Base-by-base conservation (phyloP, 2,329 filamentous ascomycete genomes). In the Xylaria polymorpha region DNA sequence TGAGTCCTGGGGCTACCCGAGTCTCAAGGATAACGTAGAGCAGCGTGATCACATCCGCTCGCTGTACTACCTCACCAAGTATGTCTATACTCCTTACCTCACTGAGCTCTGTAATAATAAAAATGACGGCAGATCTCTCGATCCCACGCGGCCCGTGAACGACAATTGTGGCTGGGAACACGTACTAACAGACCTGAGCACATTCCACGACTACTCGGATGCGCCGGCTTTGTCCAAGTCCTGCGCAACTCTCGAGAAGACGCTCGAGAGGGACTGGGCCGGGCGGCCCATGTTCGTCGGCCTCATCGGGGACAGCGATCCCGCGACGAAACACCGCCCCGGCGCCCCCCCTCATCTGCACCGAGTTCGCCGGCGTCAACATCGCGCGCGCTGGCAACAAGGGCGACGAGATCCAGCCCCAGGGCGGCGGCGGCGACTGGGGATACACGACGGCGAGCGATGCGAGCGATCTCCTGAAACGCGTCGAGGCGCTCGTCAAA, bases 151-250 rank as follows among this genome's bases (percentile, higher is more conserved):
- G 6, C 88, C 88, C 18, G 84, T 92, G 74, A 92, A 92, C 74
- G 90, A 92, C 77, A 92, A 92, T 78, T 92, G 90, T 72, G 90
- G 90, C 41, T 92, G 90, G 90, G 89, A 92, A 74, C 89, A 91
- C 71, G 88, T 91, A 6, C 73, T 83, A 12, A 90, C 87, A 0
- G 90, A 92, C 72, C 80, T 92, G 1, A 88, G 86, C 29, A 91
- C 90, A 0, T 92, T 90, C 81, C 90, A 92, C 76, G 89, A 92
- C 77, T 92, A 92, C 75, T 82, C 83, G 20, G 89, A 91, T 73
- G 87, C 82, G 0, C 81, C 85, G 0, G 85, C 83, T 25, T 83
- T 92, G 7, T 81, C 84, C 5, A 80, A 84, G 67, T 87, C 86
- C 1, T 91, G 88, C 74, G 79, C 81, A 0, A 84, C 80, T 2